Evolutionary conservation across 805 yeast species (phyloP), one percentile per base, ranked within the genome.

Genomic region (Kuraishia borneana): DNA sequence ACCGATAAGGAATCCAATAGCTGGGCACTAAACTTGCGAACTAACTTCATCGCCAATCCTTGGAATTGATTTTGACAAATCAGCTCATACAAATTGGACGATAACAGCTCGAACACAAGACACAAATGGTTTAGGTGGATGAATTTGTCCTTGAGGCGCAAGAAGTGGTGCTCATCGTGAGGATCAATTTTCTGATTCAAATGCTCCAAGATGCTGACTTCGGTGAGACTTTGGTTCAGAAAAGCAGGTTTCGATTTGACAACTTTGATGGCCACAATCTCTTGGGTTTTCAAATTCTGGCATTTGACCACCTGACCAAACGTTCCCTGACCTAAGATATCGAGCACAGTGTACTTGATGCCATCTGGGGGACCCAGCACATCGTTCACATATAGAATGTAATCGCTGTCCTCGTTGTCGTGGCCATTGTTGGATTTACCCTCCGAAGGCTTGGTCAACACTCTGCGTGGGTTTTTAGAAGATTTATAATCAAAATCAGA

Each of bases 261-360:
- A 30, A 92, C 94, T 57, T 92, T 92, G 25, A 92, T 94, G 1
- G 98, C 98, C 18, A 88, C 83, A 16, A 89, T 73, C 41, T 84
- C 89, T 50, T 85, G 92, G 31, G 87, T 83, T 31, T 55, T 58
- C 41, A 64, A 42, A 45, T 76, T 72, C 53, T 84, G 95, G 58
- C 96, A 89, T 58, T 89, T 92, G 28, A 88, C 94, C 31, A 92
- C 99, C 59, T 92, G 97, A 7, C 98, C 98, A 65, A 92, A 92
- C 1, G 98, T 88, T 2, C 99, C 99, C 41, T 88, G 89, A 1
- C 99, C 99, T 28, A 92, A 58, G 12, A 92, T 67, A 54, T 89
- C 97, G 38, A 92, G 61, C 4, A 92, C 96, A 48, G 92, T 66
- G 52, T 88, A 89, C 50, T 83, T 82, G 36, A 88, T 66, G 38